Evolutionary conservation across 2,329 filamentous ascomycete genomes (phyloP), one percentile per base, ranked within the genome.

Genomic region (Apiospora saccharicola): DNA sequence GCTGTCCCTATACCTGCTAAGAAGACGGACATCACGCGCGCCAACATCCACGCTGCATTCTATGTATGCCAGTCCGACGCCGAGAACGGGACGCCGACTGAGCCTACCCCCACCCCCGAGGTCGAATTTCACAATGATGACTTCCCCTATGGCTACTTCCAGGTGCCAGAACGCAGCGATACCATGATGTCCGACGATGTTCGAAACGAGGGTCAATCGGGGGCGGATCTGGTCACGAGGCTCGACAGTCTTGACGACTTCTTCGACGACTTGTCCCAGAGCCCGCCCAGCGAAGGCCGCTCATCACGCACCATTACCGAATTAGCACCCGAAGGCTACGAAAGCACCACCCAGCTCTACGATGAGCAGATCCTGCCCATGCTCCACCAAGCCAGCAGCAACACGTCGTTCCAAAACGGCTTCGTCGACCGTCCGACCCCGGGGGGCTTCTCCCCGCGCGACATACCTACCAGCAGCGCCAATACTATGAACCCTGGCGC

Each of bases 21-120:
- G 71, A 96, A 98, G 84, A 96, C 95, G 0, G 92, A 93, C 71
- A 90, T 91, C 46, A 98, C 96, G 4, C 90, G 96, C 72, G 90
- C 92, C 72, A 99, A 99, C 77, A 96, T 99, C 2, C 96, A 98
- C 80, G 94, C 95, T 0, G 95, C 96, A 0, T 98, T 98, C 82
- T 98, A 98, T 82, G 97, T 95, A 75, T 98, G 95, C 79, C 93
- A 94, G 70, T 92, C 90, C 74, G 87, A 89, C 4, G 87, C 89
- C 70, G 84, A 85, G 34, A 88, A 91, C 75, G 89, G 89, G 22
- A 84, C 85, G 14, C 79, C 85, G 44, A 84, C 88, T 10, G 90
- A 93, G 71, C 86, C 90, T 5, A 88, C 90, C 0, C 89, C 91
- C 4, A 96, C 94, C 0, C 93, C 94, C 1, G 95, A 98, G 67